Evolutionary conservation across 345 rosid genomes (phyloP).

Genomic region (Dipteronia dyeriana): DNA sequence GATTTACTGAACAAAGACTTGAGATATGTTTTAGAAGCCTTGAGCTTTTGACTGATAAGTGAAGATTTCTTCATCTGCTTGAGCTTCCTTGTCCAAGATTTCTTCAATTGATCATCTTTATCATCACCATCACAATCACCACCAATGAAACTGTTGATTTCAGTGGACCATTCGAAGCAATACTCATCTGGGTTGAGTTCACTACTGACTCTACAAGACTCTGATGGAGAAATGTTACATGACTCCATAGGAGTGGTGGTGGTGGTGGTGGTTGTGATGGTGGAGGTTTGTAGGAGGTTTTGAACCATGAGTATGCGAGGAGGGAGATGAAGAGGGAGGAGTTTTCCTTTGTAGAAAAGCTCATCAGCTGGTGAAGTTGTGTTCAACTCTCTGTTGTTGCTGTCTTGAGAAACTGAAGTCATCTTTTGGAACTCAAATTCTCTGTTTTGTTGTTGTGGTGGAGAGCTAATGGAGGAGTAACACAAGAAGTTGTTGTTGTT

Average conservation of each 20-base stretch:
- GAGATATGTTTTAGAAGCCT: conserved; percentile 60
- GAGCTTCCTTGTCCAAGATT: conserved; percentile 49
- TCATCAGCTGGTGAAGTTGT: conserved; percentile 79
- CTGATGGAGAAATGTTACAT: conserved; percentile 50
- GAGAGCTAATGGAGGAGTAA: conserved; percentile 52
- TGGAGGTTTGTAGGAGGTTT: conserved; percentile 51
- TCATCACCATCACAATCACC: not conserved
- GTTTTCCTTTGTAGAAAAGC: conserved; percentile 91
- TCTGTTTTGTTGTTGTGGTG: conserved; percentile 49
- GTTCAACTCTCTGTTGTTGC: conserved; percentile 19
- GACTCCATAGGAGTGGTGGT: conserved; percentile 30
- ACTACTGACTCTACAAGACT: conserved; percentile 59
- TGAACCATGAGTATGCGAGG: conserved; percentile 80
- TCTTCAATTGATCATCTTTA: conserved; percentile 28
- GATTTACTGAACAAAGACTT: conserved; percentile 64
- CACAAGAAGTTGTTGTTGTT: conserved; percentile 26
- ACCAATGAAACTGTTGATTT: conserved; percentile 44
- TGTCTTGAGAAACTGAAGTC: conserved; percentile 37
- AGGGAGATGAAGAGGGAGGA: conserved; percentile 94
- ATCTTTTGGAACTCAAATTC: conserved; percentile 91
- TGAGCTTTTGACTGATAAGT: conserved; percentile 52
- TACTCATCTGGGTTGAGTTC: conserved; percentile 57
- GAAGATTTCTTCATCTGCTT: conserved; percentile 59
- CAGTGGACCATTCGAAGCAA: conserved; percentile 62
- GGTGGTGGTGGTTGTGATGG: conserved; percentile 6